Evolutionary conservation across 2,329 filamentous ascomycete genomes (phyloP).

Genomic region (Alternaria sp.): DNA sequence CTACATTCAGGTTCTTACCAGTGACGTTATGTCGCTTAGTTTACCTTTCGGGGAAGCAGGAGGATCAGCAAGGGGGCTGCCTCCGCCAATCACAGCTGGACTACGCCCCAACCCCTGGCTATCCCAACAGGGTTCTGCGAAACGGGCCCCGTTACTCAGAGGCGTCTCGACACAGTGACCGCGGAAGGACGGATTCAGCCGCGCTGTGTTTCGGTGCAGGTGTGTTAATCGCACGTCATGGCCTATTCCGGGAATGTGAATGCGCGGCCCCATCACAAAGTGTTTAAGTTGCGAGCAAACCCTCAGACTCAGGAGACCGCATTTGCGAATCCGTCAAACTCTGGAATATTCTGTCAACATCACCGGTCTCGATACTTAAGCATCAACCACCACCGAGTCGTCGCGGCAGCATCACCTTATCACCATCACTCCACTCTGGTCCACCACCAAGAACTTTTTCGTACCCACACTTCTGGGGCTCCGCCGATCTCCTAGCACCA

Average conservation of each 20-base stretch:
- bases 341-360: not conserved
- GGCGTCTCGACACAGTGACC: conserved; percentile 7
- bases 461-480: conserved; percentile 20
- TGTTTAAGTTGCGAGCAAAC: conserved; percentile 18
- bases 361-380: conserved; percentile 11
- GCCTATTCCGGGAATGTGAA: conserved; percentile 21
- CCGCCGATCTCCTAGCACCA: conserved; percentile 21
- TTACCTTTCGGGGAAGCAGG: conserved; percentile 11
- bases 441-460: conserved; percentile 20
- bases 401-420: conserved; percentile 19
- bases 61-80: conserved; percentile 24
- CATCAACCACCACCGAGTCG: conserved; percentile 11
- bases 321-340: conserved; percentile 1
- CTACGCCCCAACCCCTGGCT: conserved; percentile 2
- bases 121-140: conserved; percentile 17
- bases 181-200: conserved; percentile 26
- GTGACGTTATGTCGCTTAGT: conserved; percentile 41
- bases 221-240: conserved; percentile 34
- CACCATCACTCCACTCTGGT: conserved; percentile 17
- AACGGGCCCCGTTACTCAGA: conserved; percentile 13
- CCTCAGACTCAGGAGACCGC: not conserved
- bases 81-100: conserved; percentile 29
- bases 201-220: conserved; percentile 12
- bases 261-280: conserved; percentile 15
- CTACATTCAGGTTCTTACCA: conserved; percentile 16